Evolutionary conservation across 306 rosid species (phyloP).

Genomic region (Quercus mongolica): DNA sequence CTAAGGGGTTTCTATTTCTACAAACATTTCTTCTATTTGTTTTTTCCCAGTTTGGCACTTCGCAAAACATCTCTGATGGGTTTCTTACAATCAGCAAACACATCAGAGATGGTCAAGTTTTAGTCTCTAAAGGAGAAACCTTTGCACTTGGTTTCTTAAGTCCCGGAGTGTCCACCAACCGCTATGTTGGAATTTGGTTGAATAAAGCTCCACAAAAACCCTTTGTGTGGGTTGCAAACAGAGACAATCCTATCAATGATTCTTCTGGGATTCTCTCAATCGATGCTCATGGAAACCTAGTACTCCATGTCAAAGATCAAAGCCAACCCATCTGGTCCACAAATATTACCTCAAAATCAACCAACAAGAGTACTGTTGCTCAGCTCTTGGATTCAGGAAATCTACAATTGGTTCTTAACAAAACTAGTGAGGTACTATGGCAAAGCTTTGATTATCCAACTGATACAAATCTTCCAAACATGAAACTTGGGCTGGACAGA

Average conservation of each 20-base stretch:
- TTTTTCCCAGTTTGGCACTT: too few relatives aligned
- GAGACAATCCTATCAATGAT: slow-evolving; percentile 22
- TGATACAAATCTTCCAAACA: slow-evolving; percentile 28
- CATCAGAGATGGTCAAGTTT: too few relatives aligned
- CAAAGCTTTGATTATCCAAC: slow-evolving; percentile 54
- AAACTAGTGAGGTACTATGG: slow-evolving; percentile 21
- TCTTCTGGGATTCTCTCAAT: slow-evolving; percentile 32
- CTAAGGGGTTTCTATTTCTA: too few relatives aligned
- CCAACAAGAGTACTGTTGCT: neutral
- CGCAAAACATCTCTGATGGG: too few relatives aligned
- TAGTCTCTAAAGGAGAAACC: too few relatives aligned
- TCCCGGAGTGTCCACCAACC: slow-evolving; percentile 32
- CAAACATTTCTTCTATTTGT: too few relatives aligned
- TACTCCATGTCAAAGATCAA: neutral
- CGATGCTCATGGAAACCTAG: slow-evolving; percentile 31
- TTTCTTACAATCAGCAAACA: too few relatives aligned
- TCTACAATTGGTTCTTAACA: neutral
- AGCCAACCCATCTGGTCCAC: slow-evolving; percentile 22
- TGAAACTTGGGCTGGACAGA: slow-evolving; percentile 34
- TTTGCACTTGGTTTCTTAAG: slow-evolving; percentile 55
- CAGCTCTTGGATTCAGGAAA: slow-evolving; percentile 25
- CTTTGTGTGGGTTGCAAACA: slow-evolving; percentile 57
- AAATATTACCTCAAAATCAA: neutral
- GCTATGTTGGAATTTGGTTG: slow-evolving; percentile 63
- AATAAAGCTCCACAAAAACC: slow-evolving; percentile 28